Evolutionary conservation across 805 yeast genomes (phyloP), one percentile per base, ranked within the genome.

Genomic region (Wickerhamiella kazuoi): DNA sequence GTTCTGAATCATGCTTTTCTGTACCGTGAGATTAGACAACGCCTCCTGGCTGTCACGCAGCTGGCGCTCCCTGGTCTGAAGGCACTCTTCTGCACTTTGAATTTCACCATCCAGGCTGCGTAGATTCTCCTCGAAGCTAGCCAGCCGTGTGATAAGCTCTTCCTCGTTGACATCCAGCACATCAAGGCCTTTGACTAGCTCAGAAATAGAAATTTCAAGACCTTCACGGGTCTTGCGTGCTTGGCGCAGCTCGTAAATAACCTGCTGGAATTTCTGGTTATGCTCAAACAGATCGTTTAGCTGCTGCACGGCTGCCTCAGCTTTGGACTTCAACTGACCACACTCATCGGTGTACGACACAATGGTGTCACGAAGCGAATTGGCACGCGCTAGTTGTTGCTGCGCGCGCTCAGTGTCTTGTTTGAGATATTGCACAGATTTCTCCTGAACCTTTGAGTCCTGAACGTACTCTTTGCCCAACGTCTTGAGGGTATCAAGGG

Each of bases 211-310:
- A 15, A 69, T 72, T 2, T 49, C 44, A 3, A 72, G 53, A 2
- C 72, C 62, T 8, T 51, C 50, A 41, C 63, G 61, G 35, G 68
- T 67, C 37, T 70, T 71, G 28, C 62, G 60, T 34, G 79, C 52
- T 37, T 70, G 72, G 30, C 78, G 81, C 18, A 75, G 56, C 44
- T 71, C 71, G 21, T 79, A 74, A 17, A 86, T 53, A 0, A 74
- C 71, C 43, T 74, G 66, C 52, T 83, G 94, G 53, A 77, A 86
- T 42, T 79, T 78, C 53, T 82, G 94, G 51, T 82, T 81, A 1
- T 81, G 66, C 36, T 72, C 71, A 57, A 83, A 84, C 13, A 86
- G 60, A 13, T 53, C 53, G 36, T 79, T 76, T 3, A 82, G 67
- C 47, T 76, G 71, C 30, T 56, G 55, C n/a, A 76, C 75, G 2